Evolutionary conservation across 345 rosid species (phyloP), one percentile per base, ranked within the genome.

Genomic region (Aegle marmelos): DNA sequence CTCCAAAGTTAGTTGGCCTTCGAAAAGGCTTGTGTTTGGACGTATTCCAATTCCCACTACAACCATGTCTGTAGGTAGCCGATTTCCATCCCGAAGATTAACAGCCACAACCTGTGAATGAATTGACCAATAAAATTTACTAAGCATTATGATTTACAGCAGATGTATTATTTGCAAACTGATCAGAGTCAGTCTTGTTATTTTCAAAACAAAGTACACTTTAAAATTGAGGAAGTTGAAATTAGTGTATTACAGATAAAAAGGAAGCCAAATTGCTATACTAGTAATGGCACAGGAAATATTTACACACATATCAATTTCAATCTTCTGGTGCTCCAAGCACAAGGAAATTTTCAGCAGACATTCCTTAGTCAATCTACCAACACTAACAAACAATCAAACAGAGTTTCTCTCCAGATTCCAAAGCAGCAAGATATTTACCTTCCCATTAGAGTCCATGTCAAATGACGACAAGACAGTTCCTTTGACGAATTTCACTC

Each of bases 1-100:
- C 75, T 94, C 99, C 80, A 96, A 79, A 3, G 91, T 90, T 71
- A 96, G 81, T 76, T 96, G 97, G 70, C 98, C 97, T 81, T 94
- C 97, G 67, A 96, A 91, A 58, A 96, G 87, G 81, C 93, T 89
- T 25, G 99, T 96, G 89, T 92, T 96, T 66, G 98, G 95, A 67
- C 97, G 95, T 68, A 94, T 96, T 60, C 98, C 97, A 19, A 92
- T 92, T 78, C 99, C 99, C 60, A 91, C 98, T 62, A 96, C 91
- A 13, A 92, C 99, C 91, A 96, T 82, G 80, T 94, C 91, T 22
- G 91, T 93, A 27, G 90, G 91, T 57, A 94, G 87, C 48, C 37
- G 88, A 76, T 60, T 90, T 77, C 97, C 97, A 76, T 96, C 95
- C 86, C 88, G 88, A 19, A 96, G 94, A 85, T 91, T 91, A 50